Conservation (phyloP, 805 yeast species). For the Brettanomyces anomalus region DNA sequence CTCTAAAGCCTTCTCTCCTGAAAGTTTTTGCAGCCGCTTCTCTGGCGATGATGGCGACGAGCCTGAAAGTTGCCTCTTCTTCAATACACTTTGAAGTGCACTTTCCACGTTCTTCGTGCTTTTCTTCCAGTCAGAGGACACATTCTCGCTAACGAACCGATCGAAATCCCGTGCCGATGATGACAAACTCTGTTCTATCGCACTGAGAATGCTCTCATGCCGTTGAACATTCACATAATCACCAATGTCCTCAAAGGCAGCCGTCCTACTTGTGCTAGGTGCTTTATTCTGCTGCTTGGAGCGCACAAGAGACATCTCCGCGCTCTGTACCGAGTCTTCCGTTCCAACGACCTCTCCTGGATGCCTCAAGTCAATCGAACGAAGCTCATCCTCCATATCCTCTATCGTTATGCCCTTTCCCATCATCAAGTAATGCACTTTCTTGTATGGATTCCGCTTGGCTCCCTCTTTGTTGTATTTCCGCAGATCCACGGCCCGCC, state of each 20-base stretch:
- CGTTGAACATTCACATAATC: slow-evolving; percentile 58
- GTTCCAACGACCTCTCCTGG: too few species aligned
- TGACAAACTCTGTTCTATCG: slow-evolving; percentile 72
- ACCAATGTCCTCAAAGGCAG: slow-evolving; percentile 37
- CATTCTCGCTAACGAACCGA: slow-evolving; percentile 56
- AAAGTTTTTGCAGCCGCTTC: slow-evolving; percentile 8
- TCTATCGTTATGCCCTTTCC: slow-evolving; percentile 84
- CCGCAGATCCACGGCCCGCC: slow-evolving; percentile 52
- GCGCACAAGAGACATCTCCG: too few species aligned
- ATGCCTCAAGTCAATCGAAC: slow-evolving; percentile 28
- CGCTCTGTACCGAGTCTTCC: too few species aligned
- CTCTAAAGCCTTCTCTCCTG: too few species aligned
- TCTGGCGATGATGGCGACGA: slow-evolving; percentile 9
- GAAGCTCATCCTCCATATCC: slow-evolving; percentile 59
- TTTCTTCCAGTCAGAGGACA: slow-evolving; percentile 77
- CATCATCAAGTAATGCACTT: slow-evolving; percentile 83
- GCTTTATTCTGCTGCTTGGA: too few species aligned
- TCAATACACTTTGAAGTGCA: slow-evolving; percentile 51
- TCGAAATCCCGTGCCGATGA: slow-evolving; percentile 81
- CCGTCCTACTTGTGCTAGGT: not conserved
- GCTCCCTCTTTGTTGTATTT: slow-evolving; percentile 29
- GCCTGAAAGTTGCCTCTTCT: slow-evolving; percentile 17
- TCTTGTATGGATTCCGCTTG: slow-evolving; percentile 39
- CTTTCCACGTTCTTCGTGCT: slow-evolving; percentile 67
- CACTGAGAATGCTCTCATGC: slow-evolving; percentile 72